These are phyloP conservation scores for Fusarium algeriense DNA, from an alignment of 2,329 filamentous ascomycete species.

Conservation along the genomic window DNA sequence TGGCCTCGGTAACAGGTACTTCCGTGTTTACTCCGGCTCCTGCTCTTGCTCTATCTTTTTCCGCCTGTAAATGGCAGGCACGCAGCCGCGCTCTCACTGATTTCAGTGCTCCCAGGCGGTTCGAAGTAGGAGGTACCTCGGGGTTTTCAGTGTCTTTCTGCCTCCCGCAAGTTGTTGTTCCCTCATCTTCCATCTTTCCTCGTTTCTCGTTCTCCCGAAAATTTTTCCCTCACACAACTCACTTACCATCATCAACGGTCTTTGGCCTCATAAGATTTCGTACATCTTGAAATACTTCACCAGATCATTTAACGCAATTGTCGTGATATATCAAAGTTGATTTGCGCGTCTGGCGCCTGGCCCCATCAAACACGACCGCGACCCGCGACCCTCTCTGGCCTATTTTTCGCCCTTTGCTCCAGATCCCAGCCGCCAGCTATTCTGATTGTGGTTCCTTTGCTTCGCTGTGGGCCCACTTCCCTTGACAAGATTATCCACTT, in stretches of 20 bases:
- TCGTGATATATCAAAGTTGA: constrained; percentile 35
- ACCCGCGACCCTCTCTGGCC: constrained; percentile 44
- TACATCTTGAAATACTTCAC: constrained; percentile 13
- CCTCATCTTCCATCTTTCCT: constrained; percentile 42
- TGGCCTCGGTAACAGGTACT: constrained; percentile 44
- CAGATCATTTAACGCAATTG: constrained; percentile 20
- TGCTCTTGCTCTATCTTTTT: constrained; percentile 36
- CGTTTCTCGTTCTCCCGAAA: constrained; percentile 37
- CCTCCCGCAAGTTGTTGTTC: constrained; percentile 35
- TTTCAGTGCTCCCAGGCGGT: constrained; percentile 22
- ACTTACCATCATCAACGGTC: constrained; percentile 35
- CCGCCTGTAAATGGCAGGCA: constrained; percentile 35
- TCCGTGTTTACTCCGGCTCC: constrained; percentile 43
- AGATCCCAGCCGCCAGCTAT: constrained; percentile 48
- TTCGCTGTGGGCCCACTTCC: constrained; percentile 47
- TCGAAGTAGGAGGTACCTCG: constrained; percentile 35
- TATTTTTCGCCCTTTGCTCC: constrained; percentile 44
- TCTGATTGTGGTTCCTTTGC: constrained; percentile 46
- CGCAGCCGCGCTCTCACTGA: constrained; percentile 34
- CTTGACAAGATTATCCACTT: constrained; percentile 45
- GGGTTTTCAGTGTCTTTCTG: constrained; percentile 30
- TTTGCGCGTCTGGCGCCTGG: constrained; percentile 49
- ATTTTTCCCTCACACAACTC: constrained; percentile 43
- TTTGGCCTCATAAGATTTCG: constrained; percentile 20
- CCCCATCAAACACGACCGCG: constrained; percentile 47